Base-by-base conservation (phyloP, 2,329 filamentous ascomycete species). In the Colletotrichum higginsianum region DNA sequence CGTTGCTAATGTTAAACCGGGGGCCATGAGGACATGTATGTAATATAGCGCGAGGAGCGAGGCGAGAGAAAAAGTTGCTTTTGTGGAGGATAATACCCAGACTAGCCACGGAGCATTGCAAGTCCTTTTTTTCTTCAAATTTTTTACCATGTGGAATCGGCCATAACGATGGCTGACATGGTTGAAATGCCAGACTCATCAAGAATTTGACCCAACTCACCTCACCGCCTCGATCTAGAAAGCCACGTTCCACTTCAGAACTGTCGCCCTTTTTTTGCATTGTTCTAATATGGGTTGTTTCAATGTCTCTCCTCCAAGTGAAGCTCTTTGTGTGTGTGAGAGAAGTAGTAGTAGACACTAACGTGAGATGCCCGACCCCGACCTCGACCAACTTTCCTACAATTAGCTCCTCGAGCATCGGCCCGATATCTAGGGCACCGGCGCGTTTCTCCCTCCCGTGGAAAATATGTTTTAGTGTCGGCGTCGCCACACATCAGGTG, bases 41-140 rank as follows among this genome's bases (percentile, higher is more conserved):
- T 30, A 56, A 49, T 38, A 55, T 16, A 61, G 21, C 18, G 63
- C 13, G 58, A 38, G 23, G 56, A 56, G 26, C 11, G n/a, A 44
- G 57, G 35, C 35, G 50, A 8, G 46, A 50, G 38, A 23, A 52
- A 52, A 23, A 18, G 26, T 47, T 66, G 56, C 56, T 71, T 44
- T 60, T 15, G 61, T 26, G 53, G 61, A 69, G 61, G 61, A 66
- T 30, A 71, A 71, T 71, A 71, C 68, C 68, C 68, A 71, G 68
- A 71, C 57, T 67, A 52, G 57, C 64, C 57, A 53, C 40, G 66
- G 53, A 57, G 44, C 47, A 50, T 44, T 30, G n/a, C 46, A 50
- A 21, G 58, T 38, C n/a, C 23, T 38, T 23, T 18, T n/a, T 49
- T 49, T 23, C 26, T 16, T 8, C 16, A 30, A 35, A 35, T 23